A percentile compares a stretch with the other conserved stretches of the same genome.
Conservation (phyloP, 208 protist genomes). For the Acanthamoeba divionensis region DNA sequence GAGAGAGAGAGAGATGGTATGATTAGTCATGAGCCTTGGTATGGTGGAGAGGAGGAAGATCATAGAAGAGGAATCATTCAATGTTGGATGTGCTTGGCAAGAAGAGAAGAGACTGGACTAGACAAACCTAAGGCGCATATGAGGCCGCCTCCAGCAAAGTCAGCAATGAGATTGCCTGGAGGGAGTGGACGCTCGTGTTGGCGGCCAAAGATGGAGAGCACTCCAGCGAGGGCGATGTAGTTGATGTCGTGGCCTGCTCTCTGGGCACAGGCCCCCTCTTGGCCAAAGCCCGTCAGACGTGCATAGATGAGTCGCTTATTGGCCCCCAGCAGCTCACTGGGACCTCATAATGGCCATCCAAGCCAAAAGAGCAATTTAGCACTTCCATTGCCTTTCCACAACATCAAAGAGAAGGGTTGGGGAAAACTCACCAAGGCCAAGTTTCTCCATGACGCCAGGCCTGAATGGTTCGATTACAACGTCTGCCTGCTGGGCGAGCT, state of each 20-base stretch:
- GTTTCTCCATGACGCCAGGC: constrained; percentile 75
- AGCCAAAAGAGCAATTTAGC: too few species aligned
- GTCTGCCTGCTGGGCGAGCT: constrained; percentile 62
- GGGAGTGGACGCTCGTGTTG: neutral
- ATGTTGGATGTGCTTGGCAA: too few species aligned
- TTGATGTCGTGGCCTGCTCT: constrained; percentile 81
- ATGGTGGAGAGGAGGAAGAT: too few species aligned
- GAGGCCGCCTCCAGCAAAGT: constrained; percentile 36
- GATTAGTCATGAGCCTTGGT: neutral
- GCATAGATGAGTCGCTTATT: constrained; percentile 76
- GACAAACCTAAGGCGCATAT: neutral
- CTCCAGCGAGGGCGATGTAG: constrained; percentile 73
- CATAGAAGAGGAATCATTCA: too few species aligned
- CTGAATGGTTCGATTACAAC: constrained; percentile 80
- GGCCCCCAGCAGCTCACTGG: constrained; percentile 9
- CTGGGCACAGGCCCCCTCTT: constrained; percentile 56
- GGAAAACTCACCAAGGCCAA: too few species aligned
- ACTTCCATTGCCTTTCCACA: too few species aligned
- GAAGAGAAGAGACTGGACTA: neutral
- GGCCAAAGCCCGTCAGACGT: constrained; percentile 77
- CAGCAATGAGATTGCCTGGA: constrained; percentile 55
- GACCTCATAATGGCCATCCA: too few species aligned
- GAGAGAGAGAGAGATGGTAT: neutral
- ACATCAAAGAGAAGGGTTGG: too few species aligned
- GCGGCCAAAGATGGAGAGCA: constrained; percentile 63